Evolutionary conservation across 345 rosid genomes (phyloP).

Genomic region (Dipteronia sinensis): DNA sequence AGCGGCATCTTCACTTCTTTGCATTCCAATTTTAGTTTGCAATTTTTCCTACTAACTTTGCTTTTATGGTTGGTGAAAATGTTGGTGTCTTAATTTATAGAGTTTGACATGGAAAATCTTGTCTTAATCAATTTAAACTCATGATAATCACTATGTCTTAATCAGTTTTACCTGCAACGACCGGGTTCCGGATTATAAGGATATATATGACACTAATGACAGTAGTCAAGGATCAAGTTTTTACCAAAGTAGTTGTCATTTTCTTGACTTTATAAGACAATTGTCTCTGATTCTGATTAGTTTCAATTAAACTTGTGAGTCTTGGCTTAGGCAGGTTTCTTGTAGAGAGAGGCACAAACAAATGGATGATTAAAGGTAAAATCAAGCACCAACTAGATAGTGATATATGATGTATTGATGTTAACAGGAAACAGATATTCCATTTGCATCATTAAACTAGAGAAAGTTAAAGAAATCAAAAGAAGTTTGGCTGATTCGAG

Average conservation of each 20-base stretch:
- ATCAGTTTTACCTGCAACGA: constrained; percentile 4
- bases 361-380: neutral
- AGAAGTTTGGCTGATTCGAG: neutral
- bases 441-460: neutral
- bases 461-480: constrained; percentile 19
- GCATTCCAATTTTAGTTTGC: neutral
- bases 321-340: neutral
- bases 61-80: no score
- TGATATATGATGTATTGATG: neutral
- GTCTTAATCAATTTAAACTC: neutral
- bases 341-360: neutral
- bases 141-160: neutral
- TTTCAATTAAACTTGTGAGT: constrained; percentile 4
- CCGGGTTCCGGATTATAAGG: no score
- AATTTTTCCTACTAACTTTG: neutral
- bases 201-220: no score
- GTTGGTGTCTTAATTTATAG: no score
- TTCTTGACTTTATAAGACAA: neutral
- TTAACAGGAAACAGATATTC: constrained; percentile 3
- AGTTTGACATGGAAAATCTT: neutral
- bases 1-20: constrained; percentile 4
- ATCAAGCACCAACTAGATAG: constrained; percentile 8
- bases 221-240: neutral
- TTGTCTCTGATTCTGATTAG: constrained; percentile 1
- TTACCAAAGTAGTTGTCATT: neutral